Evolutionary conservation across 1,139 yeast genomes (phyloP), one percentile per base, ranked within the genome.

Genomic region (Saccharomycopsis crataegensis): DNA sequence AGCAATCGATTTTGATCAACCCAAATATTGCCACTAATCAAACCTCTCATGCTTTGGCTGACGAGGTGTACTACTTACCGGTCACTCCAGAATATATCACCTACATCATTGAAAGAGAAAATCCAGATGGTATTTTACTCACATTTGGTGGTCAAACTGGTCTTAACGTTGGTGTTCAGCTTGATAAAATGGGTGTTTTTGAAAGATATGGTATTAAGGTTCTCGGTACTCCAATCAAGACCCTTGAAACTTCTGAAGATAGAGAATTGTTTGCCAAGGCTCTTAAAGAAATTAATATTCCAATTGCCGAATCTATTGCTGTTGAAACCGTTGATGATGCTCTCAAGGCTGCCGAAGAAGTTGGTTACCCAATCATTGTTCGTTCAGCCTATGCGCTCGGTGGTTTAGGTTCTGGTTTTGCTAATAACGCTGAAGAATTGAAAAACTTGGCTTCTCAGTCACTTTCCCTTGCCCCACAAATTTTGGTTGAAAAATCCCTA

Each of bases 61-160:
- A 93, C 67, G 96, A 90, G 70, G 84, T 93, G 58, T 93, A 93
- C 73, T 93, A 85, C 68, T 77, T 93, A 58, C 99, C 99, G 6
- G 99, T 93, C 43, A 94, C 98, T 50, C 86, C 98, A 34, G 99
- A 93, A 68, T 93, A 90, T 70, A 89, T 93, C 63, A 86, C 91
- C 44, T 86, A 93, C 68, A 88, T 93, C 63, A 91, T 93, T 60
- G 96, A 93, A 72, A 83, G 96, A 62, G 99, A 93, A 74, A 80
- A 83, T 63, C 99, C 99, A 46, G 98, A 93, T 70, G 98, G 97
- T 52, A 91, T 93, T 58, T 75, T 90, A 64, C 77, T 91, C 64
- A 93, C 99, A 4, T 93, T 93, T 70, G 99, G 99, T 66, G 99
- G 99, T 61, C 99, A 93, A 75, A 93, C 99, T 46, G 99, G 86